Evolutionary conservation across 2,329 filamentous ascomycete species (phyloP).

Genomic region (Xylaria digitata): DNA sequence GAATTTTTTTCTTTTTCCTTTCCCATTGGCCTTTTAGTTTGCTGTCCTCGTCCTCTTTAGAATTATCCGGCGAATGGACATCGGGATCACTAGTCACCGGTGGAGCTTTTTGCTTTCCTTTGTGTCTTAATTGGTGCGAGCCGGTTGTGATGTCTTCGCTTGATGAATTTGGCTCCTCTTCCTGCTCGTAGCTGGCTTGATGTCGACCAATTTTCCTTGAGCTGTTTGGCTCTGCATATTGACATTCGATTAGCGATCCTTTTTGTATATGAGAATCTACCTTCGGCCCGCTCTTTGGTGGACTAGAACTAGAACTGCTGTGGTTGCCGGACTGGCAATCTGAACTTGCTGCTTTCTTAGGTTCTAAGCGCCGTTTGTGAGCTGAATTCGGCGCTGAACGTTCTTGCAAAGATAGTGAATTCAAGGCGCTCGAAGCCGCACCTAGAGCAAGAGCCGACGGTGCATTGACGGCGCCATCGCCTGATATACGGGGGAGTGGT

Average conservation of each 20-base stretch:
- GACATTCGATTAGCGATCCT: slow-evolving; percentile 28
- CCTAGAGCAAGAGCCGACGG: slow-evolving; percentile 65
- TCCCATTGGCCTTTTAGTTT: slow-evolving; percentile 67
- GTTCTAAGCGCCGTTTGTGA: slow-evolving; percentile 34
- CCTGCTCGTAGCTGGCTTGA: slow-evolving; percentile 34
- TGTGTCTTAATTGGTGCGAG: slow-evolving; percentile 43
- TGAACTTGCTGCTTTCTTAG: slow-evolving; percentile 37
- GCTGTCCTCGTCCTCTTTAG: slow-evolving; percentile 54
- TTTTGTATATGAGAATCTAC: slow-evolving; percentile 38
- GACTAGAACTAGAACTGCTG: slow-evolving; percentile 29
- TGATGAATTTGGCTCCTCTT: slow-evolving; percentile 38
- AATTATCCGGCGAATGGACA: slow-evolving; percentile 59
- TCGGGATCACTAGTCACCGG: slow-evolving; percentile 57
- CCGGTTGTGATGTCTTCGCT: slow-evolving; percentile 40
- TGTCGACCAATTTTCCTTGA: slow-evolving; percentile 40
- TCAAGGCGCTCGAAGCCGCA: slow-evolving; percentile 67
- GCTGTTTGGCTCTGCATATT: slow-evolving; percentile 42
- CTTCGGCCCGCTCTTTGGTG: slow-evolving; percentile 31
- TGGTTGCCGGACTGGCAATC: slow-evolving; percentile 37
- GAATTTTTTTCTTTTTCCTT: slow-evolving; percentile 69
- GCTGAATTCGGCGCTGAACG: slow-evolving; percentile 40
- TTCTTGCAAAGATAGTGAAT: slow-evolving; percentile 50
- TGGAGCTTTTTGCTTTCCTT: slow-evolving; percentile 57
- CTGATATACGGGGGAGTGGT: slow-evolving; percentile 52
- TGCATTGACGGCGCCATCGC: slow-evolving; percentile 53